Percentiles rank a stretch among this genome's conserved stretches.
Evolutionary conservation across 331 rosid species (phyloP).

Genomic region (Pyracantha coccinea): DNA sequence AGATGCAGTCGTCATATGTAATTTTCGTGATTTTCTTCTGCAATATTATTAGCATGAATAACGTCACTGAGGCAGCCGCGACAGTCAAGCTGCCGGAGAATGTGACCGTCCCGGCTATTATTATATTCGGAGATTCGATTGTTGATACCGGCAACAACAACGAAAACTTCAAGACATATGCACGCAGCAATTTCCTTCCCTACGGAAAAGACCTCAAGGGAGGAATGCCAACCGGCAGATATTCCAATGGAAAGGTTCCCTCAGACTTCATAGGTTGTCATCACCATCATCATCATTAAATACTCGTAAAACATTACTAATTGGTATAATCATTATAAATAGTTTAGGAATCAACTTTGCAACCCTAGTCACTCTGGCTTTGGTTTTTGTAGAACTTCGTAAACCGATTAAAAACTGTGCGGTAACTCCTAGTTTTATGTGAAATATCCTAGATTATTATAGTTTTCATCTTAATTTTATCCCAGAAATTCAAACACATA

Average conservation of each 20-base stretch:
- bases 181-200: constrained; percentile 14
- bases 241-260: constrained; percentile 50
- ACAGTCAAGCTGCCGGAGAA: neutral
- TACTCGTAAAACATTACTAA: neutral
- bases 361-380: neutral
- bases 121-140: constrained; percentile 36
- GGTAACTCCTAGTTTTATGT: no score
- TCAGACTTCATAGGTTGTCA: constrained; percentile 38
- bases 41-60: neutral
- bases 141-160: constrained; percentile 39
- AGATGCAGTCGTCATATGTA: neutral
- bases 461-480: neutral
- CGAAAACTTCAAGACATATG: constrained; percentile 4
- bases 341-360: neutral
- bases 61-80: neutral
- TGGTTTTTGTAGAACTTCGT: no score
- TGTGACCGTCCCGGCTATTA: constrained; percentile 12
- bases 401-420: no score
- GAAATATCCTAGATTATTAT: no score
- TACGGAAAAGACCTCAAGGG: constrained; percentile 46
- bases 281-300: neutral
- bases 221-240: constrained; percentile 53
- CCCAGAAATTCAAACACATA: neutral
- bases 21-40: neutral
- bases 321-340: neutral